phyloP scores from a whole-genome alignment of 495 filamentous ascomycete genomes.

The Elasticomyces elasticus region DNA sequence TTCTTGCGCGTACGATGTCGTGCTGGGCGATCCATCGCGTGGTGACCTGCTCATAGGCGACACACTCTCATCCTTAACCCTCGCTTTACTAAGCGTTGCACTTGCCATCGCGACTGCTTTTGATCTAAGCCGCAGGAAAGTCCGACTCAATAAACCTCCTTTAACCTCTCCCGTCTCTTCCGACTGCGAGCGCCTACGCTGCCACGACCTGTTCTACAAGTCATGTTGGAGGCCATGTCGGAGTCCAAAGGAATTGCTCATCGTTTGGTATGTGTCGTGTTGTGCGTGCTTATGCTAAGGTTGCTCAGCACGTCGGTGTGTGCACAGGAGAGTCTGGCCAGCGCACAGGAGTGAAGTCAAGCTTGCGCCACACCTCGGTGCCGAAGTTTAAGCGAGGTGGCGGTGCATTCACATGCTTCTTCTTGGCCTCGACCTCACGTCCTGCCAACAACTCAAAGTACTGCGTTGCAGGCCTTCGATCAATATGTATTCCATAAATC shows the following conservation, averaged over 20 bases:
- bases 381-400: no score
- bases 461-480: not conserved
- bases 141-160: not conserved
- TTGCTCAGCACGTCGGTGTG: no score
- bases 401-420: no score
- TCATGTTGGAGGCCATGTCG: not conserved
- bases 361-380: no score
- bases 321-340: no score
- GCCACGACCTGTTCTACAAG: not conserved
- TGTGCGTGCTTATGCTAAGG: not conserved
- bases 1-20: not conserved
- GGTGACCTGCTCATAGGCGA: conserved; percentile 4
- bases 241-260: not conserved
- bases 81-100: not conserved
- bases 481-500: no score
- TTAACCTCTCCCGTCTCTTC: not conserved
- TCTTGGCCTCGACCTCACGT: not conserved
- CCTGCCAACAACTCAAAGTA: no score
- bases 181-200: not conserved
- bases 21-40: conserved; percentile 1
- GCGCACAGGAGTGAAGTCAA: no score
- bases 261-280: not conserved
- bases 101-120: not conserved
- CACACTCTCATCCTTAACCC: not conserved
- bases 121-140: not conserved